Conservation (phyloP, 192 early-diverging fungal species). For the Funneliformis geosporum region DNA sequence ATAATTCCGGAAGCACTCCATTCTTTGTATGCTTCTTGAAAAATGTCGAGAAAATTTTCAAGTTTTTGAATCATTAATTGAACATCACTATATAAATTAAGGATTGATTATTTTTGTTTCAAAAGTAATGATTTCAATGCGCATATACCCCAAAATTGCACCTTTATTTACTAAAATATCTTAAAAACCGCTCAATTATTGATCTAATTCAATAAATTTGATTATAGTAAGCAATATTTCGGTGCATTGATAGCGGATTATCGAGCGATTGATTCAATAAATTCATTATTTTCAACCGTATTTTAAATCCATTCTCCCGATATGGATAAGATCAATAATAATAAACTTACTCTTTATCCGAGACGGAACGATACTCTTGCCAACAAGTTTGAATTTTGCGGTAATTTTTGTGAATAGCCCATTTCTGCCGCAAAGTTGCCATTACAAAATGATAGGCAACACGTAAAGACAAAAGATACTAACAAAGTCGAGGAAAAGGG, state of each 20-base stretch:
- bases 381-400: constrained; percentile 41
- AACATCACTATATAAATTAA: constrained; percentile 32
- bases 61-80: constrained; percentile 37
- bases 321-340: background rate
- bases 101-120: background rate
- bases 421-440: constrained; percentile 49
- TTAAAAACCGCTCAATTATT: background rate
- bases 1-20: constrained; percentile 34
- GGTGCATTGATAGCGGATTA: background rate
- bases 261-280: background rate
- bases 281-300: background rate
- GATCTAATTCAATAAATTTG: background rate
- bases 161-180: background rate
- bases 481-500: background rate
- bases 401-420: constrained; percentile 47
- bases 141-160: background rate
- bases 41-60: constrained; percentile 39
- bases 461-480: background rate
- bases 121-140: background rate
- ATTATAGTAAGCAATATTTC: background rate
- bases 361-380: constrained; percentile 39
- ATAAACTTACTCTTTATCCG: constrained; percentile 41
- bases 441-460: constrained; percentile 30
- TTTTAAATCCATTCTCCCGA: background rate
- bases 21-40: constrained; percentile 42